phyloP scores from a whole-genome alignment of 2,329 filamentous ascomycete species.

The Exophiala viscosa region DNA sequence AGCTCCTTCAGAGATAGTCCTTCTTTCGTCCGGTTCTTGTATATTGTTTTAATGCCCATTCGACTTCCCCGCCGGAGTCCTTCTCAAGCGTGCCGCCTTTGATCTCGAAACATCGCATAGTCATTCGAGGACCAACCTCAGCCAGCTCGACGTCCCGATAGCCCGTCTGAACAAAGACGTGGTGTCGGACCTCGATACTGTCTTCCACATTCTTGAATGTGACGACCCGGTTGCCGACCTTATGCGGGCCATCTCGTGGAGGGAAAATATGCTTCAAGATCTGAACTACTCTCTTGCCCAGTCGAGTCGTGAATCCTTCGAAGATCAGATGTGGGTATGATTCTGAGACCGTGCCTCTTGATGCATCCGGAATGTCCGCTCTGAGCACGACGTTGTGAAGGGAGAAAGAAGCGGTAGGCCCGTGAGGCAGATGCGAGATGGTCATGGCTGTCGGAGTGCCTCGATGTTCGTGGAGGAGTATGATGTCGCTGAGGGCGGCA shows the following conservation, averaged over 20 bases:
- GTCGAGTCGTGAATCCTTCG: conserved; percentile 78
- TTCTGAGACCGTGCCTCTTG: conserved; percentile 84
- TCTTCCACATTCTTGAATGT: conserved; percentile 91
- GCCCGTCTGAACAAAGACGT: conserved; percentile 90
- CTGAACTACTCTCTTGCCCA: conserved; percentile 80
- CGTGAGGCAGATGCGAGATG: conserved; percentile 81
- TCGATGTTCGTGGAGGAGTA: conserved; percentile 87
- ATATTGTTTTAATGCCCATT: conserved; percentile 96
- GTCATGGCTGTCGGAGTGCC: conserved; percentile 88
- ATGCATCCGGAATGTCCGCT: conserved; percentile 84
- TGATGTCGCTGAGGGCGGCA: conserved; percentile 75
- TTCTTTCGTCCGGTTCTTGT: conserved; percentile 92
- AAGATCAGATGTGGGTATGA: conserved; percentile 94
- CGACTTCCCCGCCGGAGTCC: conserved; percentile 80
- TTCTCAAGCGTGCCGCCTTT: conserved; percentile 83
- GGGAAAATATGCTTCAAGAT: conserved; percentile 93
- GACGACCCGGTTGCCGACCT: conserved; percentile 82
- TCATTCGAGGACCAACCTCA: conserved; percentile 91
- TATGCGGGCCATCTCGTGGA: conserved; percentile 74
- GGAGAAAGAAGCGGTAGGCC: conserved; percentile 81
- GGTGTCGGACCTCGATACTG: conserved; percentile 83
- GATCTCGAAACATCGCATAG: conserved; percentile 94
- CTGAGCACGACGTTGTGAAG: conserved; percentile 90
- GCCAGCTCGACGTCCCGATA: conserved; percentile 85
- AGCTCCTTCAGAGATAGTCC: conserved; percentile 67